Evolutionary conservation across 2,329 filamentous ascomycete genomes (phyloP), one percentile per base, ranked within the genome.

Genomic region (Aspergillus neoniger): DNA sequence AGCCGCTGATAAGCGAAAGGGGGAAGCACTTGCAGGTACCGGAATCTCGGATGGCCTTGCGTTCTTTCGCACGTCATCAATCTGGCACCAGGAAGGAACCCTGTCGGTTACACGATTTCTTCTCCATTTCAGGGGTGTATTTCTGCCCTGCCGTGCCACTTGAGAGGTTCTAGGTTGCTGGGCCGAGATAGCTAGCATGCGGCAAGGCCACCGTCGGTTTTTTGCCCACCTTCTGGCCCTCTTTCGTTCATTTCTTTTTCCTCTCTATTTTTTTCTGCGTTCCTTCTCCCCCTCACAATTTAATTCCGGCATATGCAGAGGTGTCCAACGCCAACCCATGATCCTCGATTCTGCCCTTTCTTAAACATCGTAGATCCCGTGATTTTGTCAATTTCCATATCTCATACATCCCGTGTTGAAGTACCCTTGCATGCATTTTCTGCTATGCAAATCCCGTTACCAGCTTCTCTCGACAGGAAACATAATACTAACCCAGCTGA

Each of bases 241-340:
- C 59, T 43, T 58, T 39, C 21, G 32, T 21, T 36, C 55, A 39
- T 48, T 41, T 23, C 17, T 43, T 56, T 59, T 60, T 59, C 52
- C 44, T 50, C 47, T 63, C 60, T 62, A 58, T 64, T 70, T 64
- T 56, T 65, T 65, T 54, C 19, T 15, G 14, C 8, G 21, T 53
- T 23, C n/a, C 9, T 23, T 21, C 30, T 21, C 10, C 41, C 38
- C 49, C 19, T 23, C 52, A 17, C 41, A 36, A 38, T 30, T 52
- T 47, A 25, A 32, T 49, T 48, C 54, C 59, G 62, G 64, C 60
- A 61, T 66, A 74, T 74, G 72, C 72, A 74, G 47, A 70, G 70
- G 63, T 74, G 71, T 75, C 71, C 69, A 72, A 75, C 66, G 63
- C 56, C 55, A 57, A 53, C 58, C 56, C 58, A 49, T 58, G 62